Evolutionary conservation across 179 eudicot genomes (phyloP), one percentile per base, ranked within the genome.

Genomic region (Amaranthus tricolor): DNA sequence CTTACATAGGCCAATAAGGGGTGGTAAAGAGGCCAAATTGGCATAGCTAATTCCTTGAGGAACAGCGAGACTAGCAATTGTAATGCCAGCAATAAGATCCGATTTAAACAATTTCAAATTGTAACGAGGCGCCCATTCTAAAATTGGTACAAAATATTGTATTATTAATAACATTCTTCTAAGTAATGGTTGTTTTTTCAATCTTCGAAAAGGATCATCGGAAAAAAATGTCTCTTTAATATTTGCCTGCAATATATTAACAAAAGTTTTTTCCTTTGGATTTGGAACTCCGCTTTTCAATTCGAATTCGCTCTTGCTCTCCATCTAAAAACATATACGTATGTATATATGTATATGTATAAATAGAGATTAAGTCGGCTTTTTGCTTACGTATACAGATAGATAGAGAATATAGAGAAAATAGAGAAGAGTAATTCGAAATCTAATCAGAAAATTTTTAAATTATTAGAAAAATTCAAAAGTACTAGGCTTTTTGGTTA

Each of bases 31-130:
- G 6, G 91, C 93, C 60, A 89, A 80, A 60, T 75, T 83, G 21
- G 93, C 93, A 57, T 89, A 89, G 76, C 93, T 89, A 49, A 89
- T 89, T 16, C 93, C 93, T 74, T 89, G 93, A 47, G 91, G 93
- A 71, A 89, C 81, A 11, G 91, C 90, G 7, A 89, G 89, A 52
- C 91, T 89, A 24, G 93, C 89, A 56, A 89, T 84, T 65, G 93
- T 89, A 63, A 89, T 78, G 3, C 93, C 93, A 6, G 93, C 88
- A 0, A 89, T 67, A n/a, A 89, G 45, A 77, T 89, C 90, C 6
- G 88, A 79, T 61, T 66, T 87, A 12, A 89, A 81, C 74, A 74
- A 81, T 5, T 69, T 68, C 15, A 84, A 73, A 10, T 71, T 83
- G 66, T 89, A 89, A 4, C 75, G 82, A 3, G 93, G 89, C 9